phyloP scores from a whole-genome alignment of 202 grass and related monocot genomes.

The Schoenoplectus tabernaemontani region DNA sequence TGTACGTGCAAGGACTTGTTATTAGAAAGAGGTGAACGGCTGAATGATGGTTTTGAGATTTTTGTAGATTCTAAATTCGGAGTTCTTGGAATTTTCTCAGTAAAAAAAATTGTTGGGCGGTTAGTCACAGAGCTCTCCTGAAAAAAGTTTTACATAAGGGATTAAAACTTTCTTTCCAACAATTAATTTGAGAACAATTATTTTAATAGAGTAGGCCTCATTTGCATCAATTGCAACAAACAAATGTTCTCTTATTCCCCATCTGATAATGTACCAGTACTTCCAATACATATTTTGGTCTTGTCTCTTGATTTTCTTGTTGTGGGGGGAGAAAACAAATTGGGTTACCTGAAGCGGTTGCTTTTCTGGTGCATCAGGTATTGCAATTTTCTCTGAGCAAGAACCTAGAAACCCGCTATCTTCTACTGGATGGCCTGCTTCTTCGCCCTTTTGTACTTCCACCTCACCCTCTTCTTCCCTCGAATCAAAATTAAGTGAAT shows the following conservation, averaged over 20 bases:
- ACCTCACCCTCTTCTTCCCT: conserved; percentile 1
- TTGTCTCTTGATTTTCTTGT: background rate
- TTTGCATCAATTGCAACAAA: background rate
- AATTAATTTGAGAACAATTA: background rate
- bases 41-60: conserved; percentile 28
- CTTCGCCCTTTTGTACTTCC: conserved; percentile 1
- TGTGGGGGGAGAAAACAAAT: background rate
- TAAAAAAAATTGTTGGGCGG: conserved; percentile 17
- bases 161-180: background rate
- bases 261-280: background rate
- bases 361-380: conserved; percentile 16
- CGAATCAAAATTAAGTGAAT: background rate
- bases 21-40: conserved; percentile 18
- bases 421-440: background rate
- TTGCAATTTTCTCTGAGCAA: conserved; percentile 9
- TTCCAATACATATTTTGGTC: background rate
- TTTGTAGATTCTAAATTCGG: conserved; percentile 24
- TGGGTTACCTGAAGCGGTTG: conserved; percentile 49
- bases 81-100: conserved; percentile 33
- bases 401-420: background rate
- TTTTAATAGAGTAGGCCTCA: background rate
- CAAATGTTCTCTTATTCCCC: background rate
- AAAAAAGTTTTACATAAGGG: background rate
- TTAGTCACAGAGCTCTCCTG: conserved; percentile 63
- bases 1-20: conserved; percentile 11